Base-by-base conservation (phyloP, 2,329 filamentous ascomycete species). In the Venturia carpophila region DNA sequence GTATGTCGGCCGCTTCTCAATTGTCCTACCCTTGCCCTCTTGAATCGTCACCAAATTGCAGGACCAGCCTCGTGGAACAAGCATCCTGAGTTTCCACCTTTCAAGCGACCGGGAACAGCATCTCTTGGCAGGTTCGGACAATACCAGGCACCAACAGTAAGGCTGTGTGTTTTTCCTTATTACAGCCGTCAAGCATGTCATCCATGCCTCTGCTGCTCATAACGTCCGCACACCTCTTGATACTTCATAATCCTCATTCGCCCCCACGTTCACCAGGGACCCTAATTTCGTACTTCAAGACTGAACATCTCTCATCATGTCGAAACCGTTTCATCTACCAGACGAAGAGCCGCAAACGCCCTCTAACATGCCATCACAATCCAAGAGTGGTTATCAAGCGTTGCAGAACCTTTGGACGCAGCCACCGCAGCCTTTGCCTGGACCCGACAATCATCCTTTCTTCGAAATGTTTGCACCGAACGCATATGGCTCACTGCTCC, bases 381-480 rank as follows among this genome's bases (percentile, higher is more conserved):
- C 30, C 27, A 19, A n/a, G 6, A 21, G 15, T 55, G 61, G 21
- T 47, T 39, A 49, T 63, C 42, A 27, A 10, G 61, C 15, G 5
- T n/a, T 60, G 13, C 43, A 52, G 19, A 60, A 42, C 11, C 19
- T 60, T 27, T 64, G 63, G 63, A 64, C 30, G 3, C 30, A 58
- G 10, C 49, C 63, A 30, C 63, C 63, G n/a, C 47, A 56, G 13
- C 63, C 39, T 27, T 30, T 64, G 17, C 63, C 63, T 41, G 63
- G 49, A 21, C 63, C 49, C 19, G 37, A 64, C n/a, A n/a, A 60
- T 58, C 63, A 64, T 43, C 63, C 63, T 27, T 64, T 64, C 49
- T 64, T 64, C 52, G 60, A 27, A 43, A 41, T 17, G 49, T 42
- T 64, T 41, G 47, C 47, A 17, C 43, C 60, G 4, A 61, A 61